phyloP scores from a whole-genome alignment of 352 stramenopile genomes.

The Globisporangium rhizosaccharum region DNA sequence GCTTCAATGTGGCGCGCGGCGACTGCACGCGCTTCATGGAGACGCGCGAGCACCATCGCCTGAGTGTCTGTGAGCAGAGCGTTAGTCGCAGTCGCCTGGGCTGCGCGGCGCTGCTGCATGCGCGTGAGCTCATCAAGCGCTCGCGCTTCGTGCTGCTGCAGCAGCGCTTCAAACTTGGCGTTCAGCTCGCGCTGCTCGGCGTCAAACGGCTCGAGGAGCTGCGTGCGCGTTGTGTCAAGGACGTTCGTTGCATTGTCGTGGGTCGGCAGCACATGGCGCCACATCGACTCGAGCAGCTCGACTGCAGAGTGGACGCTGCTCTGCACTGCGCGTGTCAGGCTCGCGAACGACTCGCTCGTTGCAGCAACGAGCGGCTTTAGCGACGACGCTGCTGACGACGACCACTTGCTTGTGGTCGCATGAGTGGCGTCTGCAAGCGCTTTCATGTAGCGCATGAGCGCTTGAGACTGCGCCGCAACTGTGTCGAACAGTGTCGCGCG shows the following conservation, averaged over 20 bases:
- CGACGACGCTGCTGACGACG: too few relatives aligned
- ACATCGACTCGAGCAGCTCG: neutral
- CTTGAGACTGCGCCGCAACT: too few relatives aligned
- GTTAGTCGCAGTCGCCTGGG: conserved; percentile 24
- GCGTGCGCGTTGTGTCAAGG: conserved; percentile 5
- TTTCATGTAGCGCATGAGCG: too few relatives aligned
- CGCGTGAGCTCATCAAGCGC: conserved; percentile 37
- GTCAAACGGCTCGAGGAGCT: conserved; percentile 12
- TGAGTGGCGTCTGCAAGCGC: too few relatives aligned
- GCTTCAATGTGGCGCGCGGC: neutral
- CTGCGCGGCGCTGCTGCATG: conserved; percentile 36
- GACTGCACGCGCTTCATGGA: conserved; percentile 10
- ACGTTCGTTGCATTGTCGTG: neutral
- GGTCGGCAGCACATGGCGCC: neutral
- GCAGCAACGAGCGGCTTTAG: too few relatives aligned
- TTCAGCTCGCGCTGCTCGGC: conserved; percentile 16
- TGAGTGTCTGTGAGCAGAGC: conserved; percentile 41
- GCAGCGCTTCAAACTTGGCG: conserved; percentile 19
- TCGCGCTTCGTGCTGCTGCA: conserved; percentile 34
- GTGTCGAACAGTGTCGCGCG: too few relatives aligned
- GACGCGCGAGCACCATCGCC: conserved; percentile 25
- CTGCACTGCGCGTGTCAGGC: neutral
- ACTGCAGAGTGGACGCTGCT: neutral
- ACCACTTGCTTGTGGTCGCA: too few relatives aligned
- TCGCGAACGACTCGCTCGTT: too few relatives aligned